Conservation (phyloP, 805 yeast genomes). For the Ogataea haglerorum region DNA sequence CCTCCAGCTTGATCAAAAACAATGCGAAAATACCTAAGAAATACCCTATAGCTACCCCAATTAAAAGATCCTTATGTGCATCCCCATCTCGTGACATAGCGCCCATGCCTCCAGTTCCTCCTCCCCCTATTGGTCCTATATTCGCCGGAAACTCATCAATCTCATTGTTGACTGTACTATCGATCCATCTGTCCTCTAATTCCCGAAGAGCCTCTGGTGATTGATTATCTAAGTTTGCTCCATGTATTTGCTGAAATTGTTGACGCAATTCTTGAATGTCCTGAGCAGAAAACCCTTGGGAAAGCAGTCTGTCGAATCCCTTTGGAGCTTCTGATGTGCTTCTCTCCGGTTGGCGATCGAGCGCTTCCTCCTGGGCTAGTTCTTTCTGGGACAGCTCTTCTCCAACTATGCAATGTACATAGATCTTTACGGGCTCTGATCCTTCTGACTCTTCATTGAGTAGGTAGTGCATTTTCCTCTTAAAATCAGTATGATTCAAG, state of each 20-base stretch:
- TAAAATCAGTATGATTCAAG: conserved; percentile 52
- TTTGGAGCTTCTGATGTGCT: conserved; percentile 64
- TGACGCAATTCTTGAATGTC: conserved; percentile 69
- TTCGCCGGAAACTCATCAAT: conserved; percentile 44
- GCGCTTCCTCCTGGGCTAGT: conserved; percentile 53
- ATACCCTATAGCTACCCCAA: conserved; percentile 73
- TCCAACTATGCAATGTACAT: conserved; percentile 79
- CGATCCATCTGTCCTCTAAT: conserved; percentile 86
- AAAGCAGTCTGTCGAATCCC: conserved; percentile 81
- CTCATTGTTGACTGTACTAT: conserved; percentile 60
- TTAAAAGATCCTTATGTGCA: conserved; percentile 59
- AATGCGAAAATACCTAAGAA: conserved; percentile 71
- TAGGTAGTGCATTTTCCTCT: conserved; percentile 40
- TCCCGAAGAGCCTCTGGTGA: conserved; percentile 55
- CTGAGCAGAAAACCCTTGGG: conserved; percentile 78
- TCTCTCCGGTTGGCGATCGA: conserved; percentile 52
- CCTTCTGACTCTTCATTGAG: conserved; percentile 19
- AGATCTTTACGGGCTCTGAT: conserved; percentile 37
- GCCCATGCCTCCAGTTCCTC: conserved; percentile 22
- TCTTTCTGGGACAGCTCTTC: conserved; percentile 54
- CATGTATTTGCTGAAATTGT: conserved; percentile 73
- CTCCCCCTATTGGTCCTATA: conserved; percentile 13
- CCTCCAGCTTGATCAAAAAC: conserved; percentile 56
- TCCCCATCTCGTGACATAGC: conserved; percentile 31
- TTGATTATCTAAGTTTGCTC: conserved; percentile 32